Base-by-base conservation (phyloP, 257 asterid species). In the Gentiana dahurica region DNA sequence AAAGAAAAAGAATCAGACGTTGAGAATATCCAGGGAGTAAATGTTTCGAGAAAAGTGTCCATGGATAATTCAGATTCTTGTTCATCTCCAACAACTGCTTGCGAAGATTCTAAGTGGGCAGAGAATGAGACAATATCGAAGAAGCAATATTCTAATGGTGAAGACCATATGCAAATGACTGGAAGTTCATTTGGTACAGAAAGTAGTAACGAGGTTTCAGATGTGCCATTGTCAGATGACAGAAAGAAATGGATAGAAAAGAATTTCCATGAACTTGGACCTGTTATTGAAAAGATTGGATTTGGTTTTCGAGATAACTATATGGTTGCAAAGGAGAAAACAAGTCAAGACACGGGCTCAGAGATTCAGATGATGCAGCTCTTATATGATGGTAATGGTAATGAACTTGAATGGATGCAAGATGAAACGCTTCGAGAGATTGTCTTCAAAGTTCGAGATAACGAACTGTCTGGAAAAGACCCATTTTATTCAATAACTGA, bases 391-490 rank as follows among this genome's bases (percentile, higher is more conserved):
- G 73, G 49, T 63, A 70, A 74, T 60, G 77, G 66, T 54, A 63
- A 58, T 60, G 99, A 88, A 76, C 83, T 88, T 65, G 87, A 82
- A 56, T 88, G 99, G 99, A 85, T 92, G 97, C 83, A 80, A 74
- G 91, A 88, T 74, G 94, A 85, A 65, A 81, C 55, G 78, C 94
- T 88, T 44, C 71, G 87, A 65, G 91, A 85, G 61, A 81, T 85
- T 69, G 99, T 92, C 12, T 85, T 88, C 59, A 81, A 71, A 75
- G 99, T 92, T 65, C 85, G 95, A 38, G 99, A 92, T 48, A 92
- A 92, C 57, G 99, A 92, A 77, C 81, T 85, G 34, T 82, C 95
- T 11, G 99, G 97, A 74, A 81, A 82, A 78, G 95, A 88, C 53
- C 99, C 99, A 12, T 88, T 92, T 75, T 78, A 85, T 75, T 81